phyloP scores from a whole-genome alignment of 768 basidiomycete genomes.

The Chalciporus pseudorubinellus region DNA sequence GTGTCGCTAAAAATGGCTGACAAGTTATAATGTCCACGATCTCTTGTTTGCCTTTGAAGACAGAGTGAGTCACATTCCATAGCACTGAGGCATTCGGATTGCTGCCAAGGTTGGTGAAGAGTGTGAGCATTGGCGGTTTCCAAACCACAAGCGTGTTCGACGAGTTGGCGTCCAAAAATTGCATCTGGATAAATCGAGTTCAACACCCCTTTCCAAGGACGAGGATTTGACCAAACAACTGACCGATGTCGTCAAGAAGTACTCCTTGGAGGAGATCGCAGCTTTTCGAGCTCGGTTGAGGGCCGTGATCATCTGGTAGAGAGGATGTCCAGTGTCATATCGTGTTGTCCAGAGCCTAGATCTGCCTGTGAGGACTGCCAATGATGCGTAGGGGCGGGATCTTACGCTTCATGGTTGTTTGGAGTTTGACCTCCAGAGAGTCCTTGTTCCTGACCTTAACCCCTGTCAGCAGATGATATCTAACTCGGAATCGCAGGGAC shows the following conservation, averaged over 20 bases:
- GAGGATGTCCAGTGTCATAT: constrained; percentile 49
- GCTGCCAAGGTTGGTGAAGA: constrained; percentile 54
- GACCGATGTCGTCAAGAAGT: constrained; percentile 49
- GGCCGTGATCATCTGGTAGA: constrained; percentile 43
- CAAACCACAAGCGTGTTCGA: constrained; percentile 45
- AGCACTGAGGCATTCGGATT: constrained; percentile 28
- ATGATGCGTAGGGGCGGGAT: background rate
- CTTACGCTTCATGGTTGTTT: constrained; percentile 51
- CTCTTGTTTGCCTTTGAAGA: constrained; percentile 39
- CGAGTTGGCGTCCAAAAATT: constrained; percentile 41
- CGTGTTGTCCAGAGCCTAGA: constrained; percentile 58
- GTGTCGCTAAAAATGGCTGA: constrained; percentile 33
- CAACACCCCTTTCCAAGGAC: background rate
- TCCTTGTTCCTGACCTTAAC: constrained; percentile 48
- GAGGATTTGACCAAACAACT: constrained; percentile 8
- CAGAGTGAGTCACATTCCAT: constrained; percentile 45
- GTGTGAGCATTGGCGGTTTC: constrained; percentile 54
- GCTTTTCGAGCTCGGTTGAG: constrained; percentile 55
- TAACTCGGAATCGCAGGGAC: background rate
- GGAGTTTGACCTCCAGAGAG: constrained; percentile 45
- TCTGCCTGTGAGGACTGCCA: constrained; percentile 5
- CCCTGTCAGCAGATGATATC: background rate
- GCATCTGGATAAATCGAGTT: constrained; percentile 35
- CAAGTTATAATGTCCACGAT: constrained; percentile 58
- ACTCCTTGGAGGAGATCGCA: constrained; percentile 41